phyloP scores from a whole-genome alignment of 1,284 basidiomycete genomes.

The Pholiota adiposa region DNA sequence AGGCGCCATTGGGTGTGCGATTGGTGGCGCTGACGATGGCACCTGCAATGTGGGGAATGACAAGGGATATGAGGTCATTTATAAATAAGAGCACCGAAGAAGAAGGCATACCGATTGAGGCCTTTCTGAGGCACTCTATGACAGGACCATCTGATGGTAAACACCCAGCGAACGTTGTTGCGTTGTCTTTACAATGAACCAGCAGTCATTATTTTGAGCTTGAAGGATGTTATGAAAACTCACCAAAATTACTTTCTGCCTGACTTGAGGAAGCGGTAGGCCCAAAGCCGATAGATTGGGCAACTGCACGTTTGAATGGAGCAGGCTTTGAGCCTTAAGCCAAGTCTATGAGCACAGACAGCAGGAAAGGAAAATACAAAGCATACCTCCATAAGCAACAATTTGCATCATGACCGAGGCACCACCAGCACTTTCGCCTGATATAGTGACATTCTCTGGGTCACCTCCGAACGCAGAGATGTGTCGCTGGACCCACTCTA shows the following conservation, averaged over 20 bases:
- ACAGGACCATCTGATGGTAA: slow-evolving; percentile 25
- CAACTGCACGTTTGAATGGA: slow-evolving; percentile 43
- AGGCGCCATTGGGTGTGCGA: slow-evolving; percentile 34
- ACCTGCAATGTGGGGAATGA: slow-evolving; percentile 25
- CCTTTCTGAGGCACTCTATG: slow-evolving; percentile 43
- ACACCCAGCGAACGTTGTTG: slow-evolving; percentile 38
- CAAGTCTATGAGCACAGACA: background rate
- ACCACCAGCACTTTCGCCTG: slow-evolving; percentile 50
- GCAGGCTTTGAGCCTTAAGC: slow-evolving; percentile 35
- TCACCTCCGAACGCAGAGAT: slow-evolving; percentile 49
- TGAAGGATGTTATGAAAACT: background rate
- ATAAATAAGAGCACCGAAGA: background rate
- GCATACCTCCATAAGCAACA: slow-evolving; percentile 44
- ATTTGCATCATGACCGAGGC: slow-evolving; percentile 48
- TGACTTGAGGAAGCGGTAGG: slow-evolving; percentile 36
- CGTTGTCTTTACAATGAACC: slow-evolving; percentile 30
- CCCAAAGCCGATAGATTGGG: slow-evolving; percentile 49
- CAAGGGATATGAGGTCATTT: background rate
- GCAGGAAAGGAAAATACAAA: background rate
- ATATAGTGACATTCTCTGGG: slow-evolving; percentile 43
- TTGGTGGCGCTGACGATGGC: slow-evolving; percentile 45
- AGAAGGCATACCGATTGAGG: slow-evolving; percentile 37
- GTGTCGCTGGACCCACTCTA: slow-evolving; percentile 51
- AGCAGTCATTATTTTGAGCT: too few species aligned
- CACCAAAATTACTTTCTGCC: slow-evolving; percentile 39